Evolutionary conservation across 108 stramenopile species (phyloP).

Genomic region (Discostella stelligeroides): DNA sequence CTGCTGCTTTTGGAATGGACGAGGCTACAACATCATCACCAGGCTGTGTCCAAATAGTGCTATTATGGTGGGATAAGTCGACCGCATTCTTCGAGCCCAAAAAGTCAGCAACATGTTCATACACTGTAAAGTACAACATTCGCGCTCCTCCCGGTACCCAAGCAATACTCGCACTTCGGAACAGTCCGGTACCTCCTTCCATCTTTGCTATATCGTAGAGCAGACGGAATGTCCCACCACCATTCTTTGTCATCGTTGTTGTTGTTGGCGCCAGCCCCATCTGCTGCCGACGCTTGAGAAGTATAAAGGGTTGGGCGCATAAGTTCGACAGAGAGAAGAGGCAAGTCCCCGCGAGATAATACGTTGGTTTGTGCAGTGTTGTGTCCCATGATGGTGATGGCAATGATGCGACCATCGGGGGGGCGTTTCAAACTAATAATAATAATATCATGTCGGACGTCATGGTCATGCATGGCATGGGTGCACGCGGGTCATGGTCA

Average conservation of each 20-base stretch:
- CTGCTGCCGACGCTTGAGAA: conserved; percentile 4
- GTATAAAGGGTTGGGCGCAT: not conserved
- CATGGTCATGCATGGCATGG: too few relatives aligned
- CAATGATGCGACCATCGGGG: too few relatives aligned
- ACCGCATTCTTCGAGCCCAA: not conserved
- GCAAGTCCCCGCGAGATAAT: not conserved
- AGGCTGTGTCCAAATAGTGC: too few relatives aligned
- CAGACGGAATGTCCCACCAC: not conserved
- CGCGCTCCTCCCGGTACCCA: conserved; percentile 5
- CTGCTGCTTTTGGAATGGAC: too few relatives aligned
- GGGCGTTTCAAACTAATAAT: too few relatives aligned
- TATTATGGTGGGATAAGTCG: too few relatives aligned
- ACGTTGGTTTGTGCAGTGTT: not conserved
- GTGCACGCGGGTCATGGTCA: too few relatives aligned
- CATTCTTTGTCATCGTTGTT: too few relatives aligned
- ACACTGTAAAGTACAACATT: conserved; percentile 1
- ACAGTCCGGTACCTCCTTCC: not conserved
- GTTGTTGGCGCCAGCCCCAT: not conserved
- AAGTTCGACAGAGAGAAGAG: conserved; percentile 3
- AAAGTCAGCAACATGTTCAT: not conserved
- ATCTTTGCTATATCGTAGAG: not conserved
- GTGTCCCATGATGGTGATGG: not conserved
- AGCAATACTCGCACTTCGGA: not conserved
- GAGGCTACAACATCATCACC: too few relatives aligned
- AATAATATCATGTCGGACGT: too few relatives aligned